Evolutionary conservation across 352 stramenopile genomes (phyloP).

Genomic region (Pythium chondricola): DNA sequence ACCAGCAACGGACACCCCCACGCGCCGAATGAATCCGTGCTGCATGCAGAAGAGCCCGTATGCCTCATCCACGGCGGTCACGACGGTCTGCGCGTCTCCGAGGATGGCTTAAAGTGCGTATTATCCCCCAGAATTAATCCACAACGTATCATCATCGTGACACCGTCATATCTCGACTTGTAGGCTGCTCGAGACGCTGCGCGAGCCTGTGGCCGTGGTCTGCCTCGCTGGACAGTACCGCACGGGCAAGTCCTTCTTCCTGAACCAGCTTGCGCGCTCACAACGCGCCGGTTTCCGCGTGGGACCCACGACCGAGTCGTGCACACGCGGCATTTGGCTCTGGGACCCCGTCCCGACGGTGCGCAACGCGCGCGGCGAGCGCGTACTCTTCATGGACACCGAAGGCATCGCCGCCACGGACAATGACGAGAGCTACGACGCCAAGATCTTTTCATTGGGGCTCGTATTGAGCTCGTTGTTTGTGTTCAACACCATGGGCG

Average conservation of each 20-base stretch:
- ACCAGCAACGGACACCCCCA: slow-evolving; percentile 1
- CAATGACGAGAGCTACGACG: slow-evolving; percentile 85
- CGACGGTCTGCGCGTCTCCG: slow-evolving; percentile 45
- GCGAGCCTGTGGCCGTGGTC: slow-evolving; percentile 70
- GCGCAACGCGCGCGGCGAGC: slow-evolving; percentile 49
- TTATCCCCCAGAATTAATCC: too few relatives aligned
- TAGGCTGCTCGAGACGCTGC: slow-evolving; percentile 55
- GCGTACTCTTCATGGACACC: slow-evolving; percentile 80
- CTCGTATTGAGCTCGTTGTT: slow-evolving; percentile 78
- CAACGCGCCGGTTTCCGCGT: slow-evolving; percentile 48
- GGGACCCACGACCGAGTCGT: slow-evolving; percentile 78
- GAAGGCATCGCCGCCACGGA: slow-evolving; percentile 81
- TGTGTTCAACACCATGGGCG: slow-evolving; percentile 85
- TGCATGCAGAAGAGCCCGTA: slow-evolving; percentile 32
- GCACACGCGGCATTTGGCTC: slow-evolving; percentile 82
- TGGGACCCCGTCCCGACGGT: slow-evolving; percentile 57
- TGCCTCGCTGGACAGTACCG: slow-evolving; percentile 79
- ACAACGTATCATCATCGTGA: background rate
- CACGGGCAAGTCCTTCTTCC: slow-evolving; percentile 86
- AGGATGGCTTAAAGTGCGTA: slow-evolving; percentile 46
- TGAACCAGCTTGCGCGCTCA: slow-evolving; percentile 62
- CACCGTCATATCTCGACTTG: background rate
- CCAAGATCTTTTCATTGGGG: slow-evolving; percentile 83
- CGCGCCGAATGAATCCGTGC: background rate
- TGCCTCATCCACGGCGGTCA: slow-evolving; percentile 47